A percentile compares a stretch with the other conserved stretches of the same genome.
Evolutionary conservation across 495 filamentous ascomycete genomes (phyloP).

Genomic region (Friedmanniomyces endolithicus): DNA sequence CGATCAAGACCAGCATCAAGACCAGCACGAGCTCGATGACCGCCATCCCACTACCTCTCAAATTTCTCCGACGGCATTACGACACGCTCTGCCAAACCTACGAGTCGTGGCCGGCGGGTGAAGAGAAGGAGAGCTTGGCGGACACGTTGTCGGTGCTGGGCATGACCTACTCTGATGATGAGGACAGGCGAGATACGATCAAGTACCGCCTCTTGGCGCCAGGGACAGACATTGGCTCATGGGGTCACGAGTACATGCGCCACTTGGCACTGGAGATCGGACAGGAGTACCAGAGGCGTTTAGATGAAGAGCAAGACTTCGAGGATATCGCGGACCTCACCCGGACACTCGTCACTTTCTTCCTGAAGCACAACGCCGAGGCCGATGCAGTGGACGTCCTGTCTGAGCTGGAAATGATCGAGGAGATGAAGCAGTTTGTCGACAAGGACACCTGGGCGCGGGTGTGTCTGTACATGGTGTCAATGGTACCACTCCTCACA

Average conservation of each 20-base stretch:
- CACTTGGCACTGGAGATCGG: conserved; percentile 94
- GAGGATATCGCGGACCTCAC: conserved; percentile 74
- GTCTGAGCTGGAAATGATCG: conserved; percentile 93
- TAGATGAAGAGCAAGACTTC: conserved; percentile 50
- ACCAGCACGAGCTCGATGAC: conserved; percentile 99
- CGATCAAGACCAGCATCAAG: conserved; percentile 95
- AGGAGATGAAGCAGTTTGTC: conserved; percentile 74
- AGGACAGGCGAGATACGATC: conserved; percentile 85
- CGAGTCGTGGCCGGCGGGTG: conserved; percentile 71
- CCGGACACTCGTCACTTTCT: conserved; percentile 76
- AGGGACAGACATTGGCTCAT: conserved; percentile 83
- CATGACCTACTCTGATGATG: conserved; percentile 98
- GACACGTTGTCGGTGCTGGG: conserved; percentile 95
- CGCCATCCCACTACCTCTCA: conserved; percentile 92
- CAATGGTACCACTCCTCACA: conserved; percentile 92
- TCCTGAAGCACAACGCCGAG: conserved; percentile 93
- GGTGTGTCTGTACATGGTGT: conserved; percentile 96
- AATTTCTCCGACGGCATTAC: conserved; percentile 94
- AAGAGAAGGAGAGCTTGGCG: conserved; percentile 79
- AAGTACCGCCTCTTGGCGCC: conserved; percentile 88
- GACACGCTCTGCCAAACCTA: conserved; percentile 72
- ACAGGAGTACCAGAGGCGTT: conserved; percentile 73
- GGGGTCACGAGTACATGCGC: conserved; percentile 97
- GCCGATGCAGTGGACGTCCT: conserved; percentile 94
- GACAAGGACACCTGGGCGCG: conserved; percentile 88